Conservation (phyloP, 805 yeast species). For the Pichia kluyveri region DNA sequence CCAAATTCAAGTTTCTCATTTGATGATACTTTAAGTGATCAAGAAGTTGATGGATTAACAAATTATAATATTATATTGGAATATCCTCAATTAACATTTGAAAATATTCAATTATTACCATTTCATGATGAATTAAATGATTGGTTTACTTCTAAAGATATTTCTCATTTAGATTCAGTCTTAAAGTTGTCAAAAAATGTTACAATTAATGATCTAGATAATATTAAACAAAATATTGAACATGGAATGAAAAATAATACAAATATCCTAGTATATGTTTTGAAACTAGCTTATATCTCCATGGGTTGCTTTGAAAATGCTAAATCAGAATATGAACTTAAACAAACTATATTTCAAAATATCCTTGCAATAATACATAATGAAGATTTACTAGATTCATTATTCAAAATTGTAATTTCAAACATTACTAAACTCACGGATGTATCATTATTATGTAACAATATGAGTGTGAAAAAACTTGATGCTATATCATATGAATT, state of each 20-base stretch:
- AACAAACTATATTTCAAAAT: slow-evolving; percentile 18
- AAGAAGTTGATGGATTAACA: slow-evolving; percentile 25
- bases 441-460: slow-evolving; percentile 13
- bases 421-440: slow-evolving; percentile 15
- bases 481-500: slow-evolving; percentile 19
- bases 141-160: slow-evolving; percentile 29
- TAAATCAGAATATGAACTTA: slow-evolving; percentile 13
- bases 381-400: slow-evolving; percentile 7
- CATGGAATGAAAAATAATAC: not conserved
- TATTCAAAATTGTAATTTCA: slow-evolving; percentile 4
- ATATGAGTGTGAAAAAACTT: slow-evolving; percentile 4
- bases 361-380: slow-evolving; percentile 14
- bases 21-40: slow-evolving; percentile 17
- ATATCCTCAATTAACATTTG: slow-evolving; percentile 37
- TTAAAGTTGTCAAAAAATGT: slow-evolving; percentile 1
- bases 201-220: not conserved
- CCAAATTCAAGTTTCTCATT: slow-evolving; percentile 23
- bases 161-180: slow-evolving; percentile 17
- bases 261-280: not conserved
- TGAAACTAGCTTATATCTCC: slow-evolving; percentile 3
- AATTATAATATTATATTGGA: slow-evolving; percentile 26
- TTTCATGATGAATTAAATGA: slow-evolving; percentile 32
- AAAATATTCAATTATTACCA: slow-evolving; percentile 28
- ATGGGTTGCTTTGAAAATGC: slow-evolving; percentile 9
- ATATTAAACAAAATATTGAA: not conserved